These are phyloP conservation scores for Rhododendron williamsianum DNA, from an alignment of 148 eudicot species.

Conservation along the genomic window DNA sequence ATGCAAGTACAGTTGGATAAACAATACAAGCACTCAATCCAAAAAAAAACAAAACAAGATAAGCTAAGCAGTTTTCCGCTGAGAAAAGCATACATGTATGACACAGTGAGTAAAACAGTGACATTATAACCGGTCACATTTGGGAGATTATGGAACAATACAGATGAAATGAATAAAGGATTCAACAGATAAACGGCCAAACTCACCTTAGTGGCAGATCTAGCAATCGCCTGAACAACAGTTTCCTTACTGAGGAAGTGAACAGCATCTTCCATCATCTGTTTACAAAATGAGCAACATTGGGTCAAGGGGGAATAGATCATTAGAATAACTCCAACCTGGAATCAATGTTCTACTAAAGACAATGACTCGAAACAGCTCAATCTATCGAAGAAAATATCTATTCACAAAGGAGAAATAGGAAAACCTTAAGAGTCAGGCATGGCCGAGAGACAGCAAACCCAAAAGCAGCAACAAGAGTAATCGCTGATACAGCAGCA, in stretches of 20 bases:
- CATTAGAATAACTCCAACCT: not conserved
- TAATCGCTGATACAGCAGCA: conserved; percentile 98
- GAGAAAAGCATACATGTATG: not conserved
- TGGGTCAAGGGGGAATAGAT: not conserved
- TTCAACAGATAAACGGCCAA: not conserved
- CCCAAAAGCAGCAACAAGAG: conserved; percentile 94
- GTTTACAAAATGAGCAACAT: conserved; percentile 11
- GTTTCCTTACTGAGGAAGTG: conserved; percentile 95
- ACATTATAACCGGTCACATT: not conserved
- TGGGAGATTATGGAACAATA: not conserved
- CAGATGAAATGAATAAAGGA: not conserved
- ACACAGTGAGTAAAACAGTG: not conserved
- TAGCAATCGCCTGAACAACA: conserved; percentile 86
- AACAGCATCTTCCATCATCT: conserved; percentile 99
- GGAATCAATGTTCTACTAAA: not conserved
- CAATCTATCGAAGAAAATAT: not conserved
- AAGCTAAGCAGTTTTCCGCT: not conserved
- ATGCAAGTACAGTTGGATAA: not conserved
- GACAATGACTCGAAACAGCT: not conserved
- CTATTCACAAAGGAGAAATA: conserved; percentile 1
- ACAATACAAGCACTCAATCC: not conserved
- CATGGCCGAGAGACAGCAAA: conserved; percentile 99
- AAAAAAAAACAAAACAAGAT: not conserved
- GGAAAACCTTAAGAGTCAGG: conserved; percentile 82
- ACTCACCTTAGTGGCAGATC: conserved; percentile 93